These are phyloP conservation scores for Aspergillus aculeatinus DNA, from an alignment of 2,329 filamentous ascomycete species.

Conservation along the genomic window DNA sequence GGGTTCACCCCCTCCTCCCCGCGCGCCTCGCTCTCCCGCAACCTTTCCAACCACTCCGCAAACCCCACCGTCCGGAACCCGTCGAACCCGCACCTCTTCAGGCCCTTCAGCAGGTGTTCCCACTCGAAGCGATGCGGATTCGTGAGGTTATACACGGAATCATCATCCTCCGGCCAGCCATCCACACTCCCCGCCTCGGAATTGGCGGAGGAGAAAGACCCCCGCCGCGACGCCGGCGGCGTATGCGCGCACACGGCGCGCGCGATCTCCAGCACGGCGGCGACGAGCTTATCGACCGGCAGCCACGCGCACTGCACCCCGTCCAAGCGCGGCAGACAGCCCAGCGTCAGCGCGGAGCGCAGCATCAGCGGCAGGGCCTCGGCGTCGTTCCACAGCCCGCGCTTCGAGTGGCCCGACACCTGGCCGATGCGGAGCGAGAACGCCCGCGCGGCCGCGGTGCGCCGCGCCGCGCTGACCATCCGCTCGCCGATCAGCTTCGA, in stretches of 20 bases:
- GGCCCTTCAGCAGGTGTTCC: conserved; percentile 30
- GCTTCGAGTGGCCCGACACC: conserved; percentile 35
- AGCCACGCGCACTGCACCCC: conserved; percentile 31
- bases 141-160: conserved; percentile 32
- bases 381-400: conserved; percentile 35
- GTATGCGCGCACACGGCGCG: conserved; percentile 12
- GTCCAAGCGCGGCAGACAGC: conserved; percentile 25
- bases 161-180: conserved; percentile 13
- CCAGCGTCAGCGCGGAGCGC: conserved; percentile 29
- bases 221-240: conserved; percentile 1
- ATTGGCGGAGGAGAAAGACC: neutral
- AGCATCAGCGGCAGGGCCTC: conserved; percentile 37
- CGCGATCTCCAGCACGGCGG: conserved; percentile 28
- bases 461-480: conserved; percentile 28
- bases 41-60: conserved; percentile 33
- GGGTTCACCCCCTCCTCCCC: conserved; percentile 33
- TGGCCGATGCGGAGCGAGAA: conserved; percentile 38
- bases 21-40: conserved; percentile 29
- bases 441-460: conserved; percentile 23
- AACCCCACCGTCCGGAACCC: conserved; percentile 36
- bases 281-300: conserved; percentile 31
- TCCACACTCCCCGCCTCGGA: neutral
- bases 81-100: conserved; percentile 32
- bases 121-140: conserved; percentile 37
- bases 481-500: conserved; percentile 35